Evolutionary conservation across 2,329 filamentous ascomycete genomes (phyloP).

Genomic region (Epicoccum nigrum): DNA sequence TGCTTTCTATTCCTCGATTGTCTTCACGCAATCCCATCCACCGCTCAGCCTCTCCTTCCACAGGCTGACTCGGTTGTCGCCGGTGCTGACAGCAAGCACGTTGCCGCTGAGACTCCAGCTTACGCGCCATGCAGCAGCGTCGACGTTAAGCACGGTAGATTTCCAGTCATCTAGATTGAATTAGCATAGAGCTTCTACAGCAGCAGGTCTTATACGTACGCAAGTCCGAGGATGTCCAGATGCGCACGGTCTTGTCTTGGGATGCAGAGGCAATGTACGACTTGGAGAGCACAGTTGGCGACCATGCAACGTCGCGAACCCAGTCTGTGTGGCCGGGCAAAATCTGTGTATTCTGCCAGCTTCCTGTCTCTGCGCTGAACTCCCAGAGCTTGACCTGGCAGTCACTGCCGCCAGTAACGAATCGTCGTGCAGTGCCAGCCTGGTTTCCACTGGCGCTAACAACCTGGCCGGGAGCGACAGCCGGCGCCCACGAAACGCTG

Average conservation of each 20-base stretch:
- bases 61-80: constrained; percentile 94
- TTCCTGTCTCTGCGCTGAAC: constrained; percentile 63
- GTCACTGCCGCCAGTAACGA: constrained; percentile 94
- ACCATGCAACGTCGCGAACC: constrained; percentile 98
- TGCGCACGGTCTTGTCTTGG: constrained; percentile 95
- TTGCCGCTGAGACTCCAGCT: constrained; percentile 98
- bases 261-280: constrained; percentile 95
- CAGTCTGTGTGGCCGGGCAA: constrained; percentile 89
- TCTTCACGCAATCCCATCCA: constrained; percentile 97
- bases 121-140: constrained; percentile 90
- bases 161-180: constrained; percentile 71
- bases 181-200: constrained; percentile 50
- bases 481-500: constrained; percentile 92
- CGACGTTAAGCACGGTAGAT: constrained; percentile 84
- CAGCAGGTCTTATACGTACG: constrained; percentile 27
- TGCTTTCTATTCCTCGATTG: constrained; percentile 78
- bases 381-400: constrained; percentile 94
- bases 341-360: constrained; percentile 58
- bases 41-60: constrained; percentile 99
- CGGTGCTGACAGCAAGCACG: constrained; percentile 89
- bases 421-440: constrained; percentile 68
- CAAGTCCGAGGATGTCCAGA: constrained; percentile 74
- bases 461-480: constrained; percentile 81
- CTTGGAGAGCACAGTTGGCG: constrained; percentile 91
- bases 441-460: constrained; percentile 70